A percentile compares a stretch with the other conserved stretches of the same genome.
Evolutionary conservation across 1,139 yeast genomes (phyloP).

Genomic region (Hemisphaericaspora lyxosophila): DNA sequence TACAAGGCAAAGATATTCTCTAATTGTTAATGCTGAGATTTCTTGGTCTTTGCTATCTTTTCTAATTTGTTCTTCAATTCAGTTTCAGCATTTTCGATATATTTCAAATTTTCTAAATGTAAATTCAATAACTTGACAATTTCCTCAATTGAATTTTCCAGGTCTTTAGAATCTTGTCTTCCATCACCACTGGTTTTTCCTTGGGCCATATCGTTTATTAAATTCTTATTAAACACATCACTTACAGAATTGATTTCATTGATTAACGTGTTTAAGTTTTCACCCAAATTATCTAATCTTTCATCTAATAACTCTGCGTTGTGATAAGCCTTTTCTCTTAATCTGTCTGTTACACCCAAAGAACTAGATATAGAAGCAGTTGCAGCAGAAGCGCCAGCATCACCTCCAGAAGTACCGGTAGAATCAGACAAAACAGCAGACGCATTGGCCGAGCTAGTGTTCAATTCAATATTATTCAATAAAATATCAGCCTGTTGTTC

Average conservation of each 20-base stretch:
- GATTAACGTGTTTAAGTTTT: conserved; percentile 72
- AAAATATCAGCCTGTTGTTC: conserved; percentile 79
- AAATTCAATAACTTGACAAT: conserved; percentile 81
- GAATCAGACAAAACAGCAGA: conserved; percentile 8
- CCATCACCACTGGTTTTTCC: conserved; percentile 15
- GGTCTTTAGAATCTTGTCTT: conserved; percentile 12
- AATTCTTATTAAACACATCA: conserved; percentile 68
- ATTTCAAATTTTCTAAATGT: conserved; percentile 86
- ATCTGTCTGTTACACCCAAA: conserved; percentile 64
- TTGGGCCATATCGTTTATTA: conserved; percentile 30
- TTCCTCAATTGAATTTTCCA: conserved; percentile 55
- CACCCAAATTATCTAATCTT: conserved; percentile 73
- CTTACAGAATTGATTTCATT: conserved; percentile 86
- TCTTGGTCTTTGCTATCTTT: conserved; percentile 21
- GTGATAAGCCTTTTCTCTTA: conserved; percentile 85
- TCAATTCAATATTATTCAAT: conserved; percentile 43
- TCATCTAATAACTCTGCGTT: conserved; percentile 86
- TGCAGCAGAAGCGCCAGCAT: conserved; percentile 8
- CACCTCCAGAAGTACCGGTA: conserved; percentile 2
- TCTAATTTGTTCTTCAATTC: conserved; percentile 66
- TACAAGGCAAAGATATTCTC: neutral
- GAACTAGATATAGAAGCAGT: conserved; percentile 9
- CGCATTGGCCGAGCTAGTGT: conserved; percentile 13
- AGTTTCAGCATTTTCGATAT: conserved; percentile 75
- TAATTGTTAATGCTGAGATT: conserved; percentile 3